Evolutionary conservation across 768 basidiomycete species (phyloP), one percentile per base, ranked within the genome.

Genomic region (Tricholoma bakamatsutake): DNA sequence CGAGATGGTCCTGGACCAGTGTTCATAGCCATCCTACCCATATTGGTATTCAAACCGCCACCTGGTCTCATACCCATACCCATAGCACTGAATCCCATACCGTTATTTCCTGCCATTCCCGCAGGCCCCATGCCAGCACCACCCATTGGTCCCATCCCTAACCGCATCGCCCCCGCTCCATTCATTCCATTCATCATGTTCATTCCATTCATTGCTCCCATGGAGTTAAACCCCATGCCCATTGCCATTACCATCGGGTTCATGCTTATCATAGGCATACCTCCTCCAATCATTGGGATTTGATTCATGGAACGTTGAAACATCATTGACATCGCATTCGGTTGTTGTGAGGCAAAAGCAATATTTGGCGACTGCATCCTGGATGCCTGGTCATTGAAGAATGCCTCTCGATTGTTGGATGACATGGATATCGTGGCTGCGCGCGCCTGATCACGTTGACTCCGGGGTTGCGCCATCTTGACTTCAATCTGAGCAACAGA

Each of bases 391-490:
- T 71, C 72, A 11, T 68, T 66, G 60, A 73, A 75, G 43, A 64
- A 49, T n/a, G 37, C n/a, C 28, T 61, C 59, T 17, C 58, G 59
- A 40, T 57, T 42, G 61, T 69, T n/a, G 62, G 67, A 48, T 15
- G 50, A 50, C 13, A 62, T 49, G 35, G 61, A 59, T 46, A 60
- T 61, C 33, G 43, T 59, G 53, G 58, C 55, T 62, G 60, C 73
- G 43, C 77, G 73, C n/a, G 71, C 72, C 67, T 80, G 80, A 46
- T 83, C 82, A 9, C 82, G 79, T 57, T 83, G 81, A 55, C 75
- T 81, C 52, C 87, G 79, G 2, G 88, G 87, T 64, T 90, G 88
- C 15, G 90, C 90, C 58, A 81, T 75, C 69, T 91, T 91, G 51
- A 92, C 87, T 69, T 92, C 90, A 62, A 93, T 88, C 89, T 91